Evolutionary conservation across 1,284 basidiomycete genomes (phyloP).

Genomic region (Sporisorium sorghi): DNA sequence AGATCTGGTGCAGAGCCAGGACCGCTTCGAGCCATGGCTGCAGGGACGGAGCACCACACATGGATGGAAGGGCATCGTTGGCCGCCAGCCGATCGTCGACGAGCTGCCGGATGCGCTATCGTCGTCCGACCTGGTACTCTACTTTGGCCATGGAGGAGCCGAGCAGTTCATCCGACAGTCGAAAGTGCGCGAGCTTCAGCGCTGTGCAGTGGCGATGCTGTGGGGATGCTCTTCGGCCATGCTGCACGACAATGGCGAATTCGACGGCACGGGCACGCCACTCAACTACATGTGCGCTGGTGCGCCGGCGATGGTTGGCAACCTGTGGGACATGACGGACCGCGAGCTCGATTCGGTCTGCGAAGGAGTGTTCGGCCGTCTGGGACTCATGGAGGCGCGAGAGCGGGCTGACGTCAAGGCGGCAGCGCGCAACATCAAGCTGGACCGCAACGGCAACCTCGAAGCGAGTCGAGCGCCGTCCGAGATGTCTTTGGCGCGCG

Average conservation of each 20-base stretch:
- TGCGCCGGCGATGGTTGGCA: slow-evolving; percentile 90
- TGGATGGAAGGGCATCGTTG: slow-evolving; percentile 83
- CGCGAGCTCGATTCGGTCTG: slow-evolving; percentile 94
- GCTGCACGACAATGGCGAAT: slow-evolving; percentile 89
- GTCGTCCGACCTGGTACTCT: slow-evolving; percentile 71
- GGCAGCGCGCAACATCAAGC: slow-evolving; percentile 27
- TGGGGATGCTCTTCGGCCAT: slow-evolving; percentile 98
- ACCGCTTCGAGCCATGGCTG: slow-evolving; percentile 82
- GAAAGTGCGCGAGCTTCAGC: slow-evolving; percentile 80
- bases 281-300: slow-evolving; percentile 95
- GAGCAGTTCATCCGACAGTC: slow-evolving; percentile 89
- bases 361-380: slow-evolving; percentile 81
- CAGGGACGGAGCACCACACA: slow-evolving; percentile 73
- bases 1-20: slow-evolving; percentile 86
- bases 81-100: slow-evolving; percentile 73
- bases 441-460: slow-evolving; percentile 19
- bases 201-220: slow-evolving; percentile 92
- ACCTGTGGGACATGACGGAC: slow-evolving; percentile 98
- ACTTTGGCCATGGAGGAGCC: slow-evolving; percentile 95
- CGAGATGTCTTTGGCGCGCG: slow-evolving; percentile 77
- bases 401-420: slow-evolving; percentile 51
- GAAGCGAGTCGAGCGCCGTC: slow-evolving; percentile 32
- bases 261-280: slow-evolving; percentile 90
- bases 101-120: slow-evolving; percentile 58
- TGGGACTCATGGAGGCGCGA: slow-evolving; percentile 73